Base-by-base conservation (phyloP, 805 yeast species). In the Komagataella phaffii region DNA sequence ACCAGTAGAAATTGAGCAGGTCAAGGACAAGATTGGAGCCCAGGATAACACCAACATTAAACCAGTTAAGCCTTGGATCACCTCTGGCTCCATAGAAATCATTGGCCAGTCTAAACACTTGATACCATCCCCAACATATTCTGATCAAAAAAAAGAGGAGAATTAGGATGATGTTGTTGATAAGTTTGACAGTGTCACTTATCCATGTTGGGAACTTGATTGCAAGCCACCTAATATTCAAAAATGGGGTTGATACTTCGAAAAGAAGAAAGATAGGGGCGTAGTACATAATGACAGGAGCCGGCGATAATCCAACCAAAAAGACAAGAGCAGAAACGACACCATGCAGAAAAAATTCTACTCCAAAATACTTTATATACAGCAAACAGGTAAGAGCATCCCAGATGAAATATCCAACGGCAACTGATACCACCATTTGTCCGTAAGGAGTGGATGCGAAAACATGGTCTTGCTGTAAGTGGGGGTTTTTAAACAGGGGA, bases 101-200 rank as follows among this genome's bases (percentile, higher is more conserved):
- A 8, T 24, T 7, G 6, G 59, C 63, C 19, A 67, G 54, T 4
- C 51, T 52, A 45, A 36, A 53, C 14, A 65, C 66, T 52, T 67
- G 70, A 52, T 61, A 66, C 71, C 71, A 67, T 45, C 72, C 72
- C 70, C 70, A 68, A 44, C 61, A 58, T 44, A 68, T 63, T 49
- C 72, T 58, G 19, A 66, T 59, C 24, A 62, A 61, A 56, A 68
- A 67, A 56, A 68, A 68, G 14, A 66, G 57, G 49, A 59, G 51
- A 50, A 68, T 64, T 49, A 68, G 59, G 18, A 67, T 56, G 30
- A 62, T 56, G 56, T 68, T 68, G 54, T 68, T 68, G 30, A 61
- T 48, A 53, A 68, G 56, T 55, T 65, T 61, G 50, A 62, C 49
- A 30, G 56, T 58, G n/a, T 56, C 64, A 45, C 64, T 59, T 14